A percentile compares a stretch with the other conserved stretches of the same genome.
These are phyloP conservation scores for Chytriomyces confervae DNA, from an alignment of 192 early-diverging fungal species.

Conservation along the genomic window DNA sequence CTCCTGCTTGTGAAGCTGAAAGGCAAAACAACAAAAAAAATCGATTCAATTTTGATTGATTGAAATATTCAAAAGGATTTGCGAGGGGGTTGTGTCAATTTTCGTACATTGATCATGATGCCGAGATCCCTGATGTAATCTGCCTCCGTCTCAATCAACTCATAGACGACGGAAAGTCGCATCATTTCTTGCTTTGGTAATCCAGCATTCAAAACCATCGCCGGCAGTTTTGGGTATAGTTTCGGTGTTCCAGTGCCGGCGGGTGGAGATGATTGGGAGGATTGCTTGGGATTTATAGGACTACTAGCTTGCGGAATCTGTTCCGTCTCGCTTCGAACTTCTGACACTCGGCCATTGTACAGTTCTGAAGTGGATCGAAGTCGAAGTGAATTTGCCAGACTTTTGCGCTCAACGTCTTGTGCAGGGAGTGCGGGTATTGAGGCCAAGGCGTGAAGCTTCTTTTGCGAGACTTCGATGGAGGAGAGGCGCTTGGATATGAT, in stretches of 20 bases:
- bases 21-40: neutral
- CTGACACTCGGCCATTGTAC: neutral
- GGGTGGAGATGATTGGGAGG: conserved; percentile 11
- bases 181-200: conserved; percentile 60
- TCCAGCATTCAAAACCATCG: conserved; percentile 46
- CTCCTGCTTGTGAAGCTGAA: conserved; percentile 53
- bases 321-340: neutral
- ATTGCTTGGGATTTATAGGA: neutral
- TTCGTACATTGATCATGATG: conserved; percentile 58
- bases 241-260: conserved; percentile 26
- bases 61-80: conserved; percentile 1
- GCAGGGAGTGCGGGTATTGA: neutral
- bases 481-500: conserved; percentile 16
- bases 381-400: neutral
- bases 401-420: conserved; percentile 1
- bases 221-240: conserved; percentile 58
- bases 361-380: neutral
- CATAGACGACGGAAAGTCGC: conserved; percentile 62
- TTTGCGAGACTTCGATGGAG: conserved; percentile 30
- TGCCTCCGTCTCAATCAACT: conserved; percentile 65
- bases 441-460: conserved; percentile 4
- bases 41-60: neutral
- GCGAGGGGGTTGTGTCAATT: too few relatives aligned
- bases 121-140: conserved; percentile 61
- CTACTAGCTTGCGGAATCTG: neutral